Conservation (phyloP, 768 basidiomycete species). For the Boletus speciosus region DNA sequence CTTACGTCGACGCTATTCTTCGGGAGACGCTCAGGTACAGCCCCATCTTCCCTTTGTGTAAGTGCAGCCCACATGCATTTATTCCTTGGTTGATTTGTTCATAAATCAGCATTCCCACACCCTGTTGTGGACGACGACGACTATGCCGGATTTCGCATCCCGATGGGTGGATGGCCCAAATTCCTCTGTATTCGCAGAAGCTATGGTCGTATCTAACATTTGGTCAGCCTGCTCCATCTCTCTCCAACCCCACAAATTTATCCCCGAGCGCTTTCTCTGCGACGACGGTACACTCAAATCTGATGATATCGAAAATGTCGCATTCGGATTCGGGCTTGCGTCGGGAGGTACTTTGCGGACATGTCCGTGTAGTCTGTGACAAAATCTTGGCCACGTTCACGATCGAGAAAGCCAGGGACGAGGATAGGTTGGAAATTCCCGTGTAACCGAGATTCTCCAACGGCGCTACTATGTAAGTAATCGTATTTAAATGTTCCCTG, state of each 20-base stretch:
- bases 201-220: constrained; percentile 16
- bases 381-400: constrained; percentile 17
- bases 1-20: constrained; percentile 20
- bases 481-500: not conserved
- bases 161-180: constrained; percentile 28
- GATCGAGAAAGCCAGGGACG: constrained; percentile 16
- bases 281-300: constrained; percentile 17
- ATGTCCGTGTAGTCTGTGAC: constrained; percentile 22
- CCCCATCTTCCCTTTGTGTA: constrained; percentile 15
- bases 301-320: constrained; percentile 8
- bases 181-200: constrained; percentile 4
- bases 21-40: constrained; percentile 19
- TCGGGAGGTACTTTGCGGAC: constrained; percentile 26
- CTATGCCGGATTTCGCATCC: constrained; percentile 50
- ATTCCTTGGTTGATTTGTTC: not conserved
- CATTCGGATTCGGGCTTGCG: constrained; percentile 29
- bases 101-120: constrained; percentile 28
- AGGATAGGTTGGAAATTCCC: constrained; percentile 17
- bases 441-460: constrained; percentile 10
- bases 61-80: not conserved
- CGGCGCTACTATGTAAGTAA: constrained; percentile 12
- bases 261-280: constrained; percentile 40
- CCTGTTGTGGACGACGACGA: constrained; percentile 38
- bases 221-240: constrained; percentile 7
- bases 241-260: constrained; percentile 31